These are phyloP conservation scores for Erodium texanum DNA, from an alignment of 441 rosid species.

Conservation along the genomic window DNA sequence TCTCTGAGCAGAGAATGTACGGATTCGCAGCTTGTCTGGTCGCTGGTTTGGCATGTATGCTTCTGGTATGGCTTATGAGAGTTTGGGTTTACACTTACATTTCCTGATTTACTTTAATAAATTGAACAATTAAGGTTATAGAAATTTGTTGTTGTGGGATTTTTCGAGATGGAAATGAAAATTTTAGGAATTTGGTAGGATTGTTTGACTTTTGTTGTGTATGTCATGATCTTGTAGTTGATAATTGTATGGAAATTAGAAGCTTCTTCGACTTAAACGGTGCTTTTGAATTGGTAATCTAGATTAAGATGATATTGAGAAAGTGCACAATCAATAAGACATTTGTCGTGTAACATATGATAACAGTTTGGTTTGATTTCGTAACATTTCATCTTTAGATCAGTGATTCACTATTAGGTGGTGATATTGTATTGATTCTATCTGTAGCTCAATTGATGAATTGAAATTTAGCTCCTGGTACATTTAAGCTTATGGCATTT, in stretches of 20 bases:
- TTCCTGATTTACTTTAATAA: neutral
- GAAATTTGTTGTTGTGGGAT: neutral
- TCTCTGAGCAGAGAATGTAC: slow-evolving; percentile 49
- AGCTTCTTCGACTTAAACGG: neutral
- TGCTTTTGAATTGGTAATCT: neutral
- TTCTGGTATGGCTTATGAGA: slow-evolving; percentile 40
- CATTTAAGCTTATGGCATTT: neutral
- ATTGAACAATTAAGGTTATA: neutral
- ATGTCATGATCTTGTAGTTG: neutral
- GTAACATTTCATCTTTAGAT: neutral
- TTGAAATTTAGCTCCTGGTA: neutral
- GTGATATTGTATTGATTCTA: neutral
- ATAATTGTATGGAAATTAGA: neutral
- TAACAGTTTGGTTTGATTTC: neutral
- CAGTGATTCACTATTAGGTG: neutral
- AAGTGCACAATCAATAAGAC: neutral
- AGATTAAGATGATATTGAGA: neutral
- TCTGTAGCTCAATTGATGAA: neutral
- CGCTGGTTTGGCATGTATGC: slow-evolving; percentile 55
- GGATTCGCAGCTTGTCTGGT: slow-evolving; percentile 54
- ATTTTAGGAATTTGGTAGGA: neutral
- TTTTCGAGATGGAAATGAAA: neutral
- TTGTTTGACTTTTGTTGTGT: neutral
- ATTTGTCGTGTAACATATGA: neutral
- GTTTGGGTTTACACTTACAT: neutral